These are phyloP conservation scores for Fusarium siculi DNA, from an alignment of 2,329 filamentous ascomycete genomes.

Conservation along the genomic window DNA sequence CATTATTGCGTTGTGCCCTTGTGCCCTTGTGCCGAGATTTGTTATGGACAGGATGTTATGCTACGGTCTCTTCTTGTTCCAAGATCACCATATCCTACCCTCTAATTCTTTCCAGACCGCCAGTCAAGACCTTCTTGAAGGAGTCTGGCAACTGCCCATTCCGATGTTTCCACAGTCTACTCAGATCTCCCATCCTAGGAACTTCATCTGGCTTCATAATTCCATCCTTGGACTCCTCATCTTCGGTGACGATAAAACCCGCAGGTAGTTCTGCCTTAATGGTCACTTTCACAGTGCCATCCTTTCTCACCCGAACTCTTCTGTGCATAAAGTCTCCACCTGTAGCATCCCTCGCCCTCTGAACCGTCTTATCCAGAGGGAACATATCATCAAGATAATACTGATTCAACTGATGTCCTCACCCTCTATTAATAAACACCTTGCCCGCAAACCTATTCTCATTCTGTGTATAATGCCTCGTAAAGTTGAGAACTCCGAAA, in stretches of 20 bases:
- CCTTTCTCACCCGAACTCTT: not conserved
- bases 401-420: conserved; percentile 32
- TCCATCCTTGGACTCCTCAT: not conserved
- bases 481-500: conserved; percentile 21
- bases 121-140: not conserved
- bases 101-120: not conserved
- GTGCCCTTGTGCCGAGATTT: no score
- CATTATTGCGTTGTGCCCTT: not conserved
- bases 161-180: conserved; percentile 18
- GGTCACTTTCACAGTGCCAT: conserved; percentile 2
- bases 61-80: rapidly evolving
- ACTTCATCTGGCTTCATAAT: not conserved
- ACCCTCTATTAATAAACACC: conserved; percentile 22
- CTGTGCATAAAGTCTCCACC: conserved; percentile 16
- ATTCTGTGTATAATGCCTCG: not conserved
- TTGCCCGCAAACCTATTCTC: conserved; percentile 29
- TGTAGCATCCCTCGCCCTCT: not conserved
- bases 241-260: not conserved
- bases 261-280: conserved; percentile 1
- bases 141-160: not conserved
- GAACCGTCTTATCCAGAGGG: not conserved
- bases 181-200: conserved; percentile 11
- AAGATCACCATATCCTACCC: not conserved
- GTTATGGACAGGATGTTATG: not conserved
- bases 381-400: conserved; percentile 32